phyloP scores from a whole-genome alignment of 495 filamentous ascomycete species.

The Clavariopsis aquatica region DNA sequence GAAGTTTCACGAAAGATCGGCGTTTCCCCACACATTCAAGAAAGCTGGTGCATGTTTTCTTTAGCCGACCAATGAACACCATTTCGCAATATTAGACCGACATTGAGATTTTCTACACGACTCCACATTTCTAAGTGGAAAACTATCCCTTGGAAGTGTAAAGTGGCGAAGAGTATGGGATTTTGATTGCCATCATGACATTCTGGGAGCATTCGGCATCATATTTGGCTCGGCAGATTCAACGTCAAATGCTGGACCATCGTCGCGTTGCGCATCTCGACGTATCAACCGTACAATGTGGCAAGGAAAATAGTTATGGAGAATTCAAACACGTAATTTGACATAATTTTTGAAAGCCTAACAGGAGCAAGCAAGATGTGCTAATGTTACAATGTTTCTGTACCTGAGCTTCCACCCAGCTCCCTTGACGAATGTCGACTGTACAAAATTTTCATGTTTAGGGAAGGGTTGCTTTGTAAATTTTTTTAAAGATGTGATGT shows the following conservation, averaged over 20 bases:
- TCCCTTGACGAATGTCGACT: too few relatives aligned
- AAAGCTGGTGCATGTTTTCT: neutral
- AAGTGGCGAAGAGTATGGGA: neutral
- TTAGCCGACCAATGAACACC: neutral
- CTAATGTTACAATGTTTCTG: too few relatives aligned
- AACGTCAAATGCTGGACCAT: neutral
- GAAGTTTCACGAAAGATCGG: neutral
- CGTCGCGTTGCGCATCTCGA: neutral
- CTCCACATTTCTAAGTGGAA: neutral
- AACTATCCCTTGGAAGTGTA: neutral
- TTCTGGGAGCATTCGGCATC: neutral
- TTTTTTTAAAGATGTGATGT: too few relatives aligned
- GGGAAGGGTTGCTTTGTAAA: too few relatives aligned
- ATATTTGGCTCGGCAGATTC: neutral
- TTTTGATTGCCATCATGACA: conserved; percentile 1
- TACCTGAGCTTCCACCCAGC: too few relatives aligned
- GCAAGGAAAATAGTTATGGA: neutral
- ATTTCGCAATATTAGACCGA: neutral
- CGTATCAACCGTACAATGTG: too few relatives aligned
- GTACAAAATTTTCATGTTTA: too few relatives aligned
- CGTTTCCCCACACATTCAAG: neutral
- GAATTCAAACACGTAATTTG: too few relatives aligned
- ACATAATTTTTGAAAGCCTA: neutral
- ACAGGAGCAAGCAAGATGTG: too few relatives aligned
- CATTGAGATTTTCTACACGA: neutral